A percentile compares a stretch with the other conserved stretches of the same genome.
These are phyloP conservation scores for Camellia lanceoleosa DNA, from an alignment of 148 eudicot species.

Conservation along the genomic window DNA sequence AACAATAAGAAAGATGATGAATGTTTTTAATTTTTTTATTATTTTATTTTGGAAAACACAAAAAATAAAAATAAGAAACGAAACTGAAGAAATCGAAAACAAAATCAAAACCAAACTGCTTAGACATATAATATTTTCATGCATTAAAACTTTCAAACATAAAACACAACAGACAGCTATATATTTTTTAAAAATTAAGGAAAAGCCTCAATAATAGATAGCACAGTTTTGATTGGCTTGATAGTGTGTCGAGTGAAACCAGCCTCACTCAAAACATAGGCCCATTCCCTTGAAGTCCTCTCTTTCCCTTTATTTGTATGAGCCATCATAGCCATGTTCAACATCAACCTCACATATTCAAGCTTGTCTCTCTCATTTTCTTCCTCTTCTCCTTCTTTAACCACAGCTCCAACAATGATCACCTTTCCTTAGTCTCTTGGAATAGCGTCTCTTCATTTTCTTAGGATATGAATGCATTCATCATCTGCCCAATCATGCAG, in stretches of 20 bases:
- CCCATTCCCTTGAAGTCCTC: slow-evolving; percentile 61
- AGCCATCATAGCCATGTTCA: slow-evolving; percentile 81
- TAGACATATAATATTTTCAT: too few species aligned
- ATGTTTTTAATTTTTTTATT: too few species aligned
- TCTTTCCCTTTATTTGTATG: slow-evolving; percentile 71
- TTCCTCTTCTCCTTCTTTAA: slow-evolving; percentile 33
- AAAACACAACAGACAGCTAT: not conserved
- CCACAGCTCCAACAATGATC: slow-evolving; percentile 53
- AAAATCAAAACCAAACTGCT: too few species aligned
- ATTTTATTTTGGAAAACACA: too few species aligned
- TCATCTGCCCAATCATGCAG: slow-evolving; percentile 80
- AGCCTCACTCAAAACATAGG: slow-evolving; percentile 33
- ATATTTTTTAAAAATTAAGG: slow-evolving; percentile 23
- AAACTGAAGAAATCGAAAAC: too few species aligned
- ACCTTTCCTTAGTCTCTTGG: slow-evolving; percentile 51
- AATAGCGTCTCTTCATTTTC: slow-evolving; percentile 52
- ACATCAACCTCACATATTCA: slow-evolving; percentile 42
- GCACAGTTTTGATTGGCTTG: slow-evolving; percentile 40
- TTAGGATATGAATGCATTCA: slow-evolving; percentile 54
- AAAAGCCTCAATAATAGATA: slow-evolving; percentile 48
- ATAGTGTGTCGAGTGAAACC: slow-evolving; percentile 42
- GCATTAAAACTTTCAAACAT: not conserved
- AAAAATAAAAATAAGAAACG: too few species aligned
- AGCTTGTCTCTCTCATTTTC: slow-evolving; percentile 25
- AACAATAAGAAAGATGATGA: too few species aligned